Base-by-base conservation (phyloP, 2,329 filamentous ascomycete species). In the Fusarium udum region DNA sequence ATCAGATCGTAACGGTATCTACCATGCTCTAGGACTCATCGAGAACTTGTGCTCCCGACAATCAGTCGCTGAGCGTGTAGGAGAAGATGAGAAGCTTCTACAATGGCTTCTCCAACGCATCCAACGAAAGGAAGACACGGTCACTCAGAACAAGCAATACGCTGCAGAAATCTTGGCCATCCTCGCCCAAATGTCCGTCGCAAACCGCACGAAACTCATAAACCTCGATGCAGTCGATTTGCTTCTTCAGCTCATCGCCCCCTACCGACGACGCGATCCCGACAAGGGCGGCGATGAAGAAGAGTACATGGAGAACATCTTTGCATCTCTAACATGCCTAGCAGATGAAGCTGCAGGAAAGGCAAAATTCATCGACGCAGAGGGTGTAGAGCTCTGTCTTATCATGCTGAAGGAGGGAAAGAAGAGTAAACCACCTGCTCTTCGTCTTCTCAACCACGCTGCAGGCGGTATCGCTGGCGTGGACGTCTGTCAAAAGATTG, bases 121-220 rank as follows among this genome's bases (percentile, higher is more conserved):
- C 70, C 90, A 92, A 75, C 87, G 86, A 63, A 87, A 88, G 57
- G 94, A 97, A 80, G 84, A 84, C 8, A 85, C 86, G 0, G 89
- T 97, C 2, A 87, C 90, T 10, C 96, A 99, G 80, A 99, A 99
- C 80, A 97, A 96, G 80, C 95, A 98, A 80, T 99, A 98, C 80
- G 90, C 95, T 0, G 94, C 95, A 22, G 96, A 99, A 82, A 90
- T 98, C 13, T 86, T 99, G 6, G 95, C 95, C 18, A 96, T 99
- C 61, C 84, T 99, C 14, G 87, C 95, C 24, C 95, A 98, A 81
- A 90, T 91, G 4, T 94, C 93, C 7, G 73, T 88, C 0, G 82
- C 87, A 42, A 95, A 94, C 77, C 86, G 93, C 49, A 84, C 83
- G 28, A 87, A 87, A 52, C 84, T 97, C 10, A 88, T 89, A 42